Percentiles rank a stretch among this genome's conserved stretches.
Evolutionary conservation across 257 asterid genomes (phyloP).

Genomic region (Solanum piurae): DNA sequence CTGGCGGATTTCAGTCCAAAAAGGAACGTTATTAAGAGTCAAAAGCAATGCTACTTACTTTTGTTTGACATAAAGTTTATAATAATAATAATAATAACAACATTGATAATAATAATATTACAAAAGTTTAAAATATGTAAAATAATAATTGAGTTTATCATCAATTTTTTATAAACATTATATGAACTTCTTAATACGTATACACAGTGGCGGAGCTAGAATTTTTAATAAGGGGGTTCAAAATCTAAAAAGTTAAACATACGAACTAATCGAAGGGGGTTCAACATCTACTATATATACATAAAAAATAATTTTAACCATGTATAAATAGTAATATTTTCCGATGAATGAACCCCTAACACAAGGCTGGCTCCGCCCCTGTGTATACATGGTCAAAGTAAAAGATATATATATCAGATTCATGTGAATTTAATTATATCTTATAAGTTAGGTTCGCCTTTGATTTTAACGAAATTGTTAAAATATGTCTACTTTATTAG

Average conservation of each 20-base stretch:
- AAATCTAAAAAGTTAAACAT: too few relatives aligned
- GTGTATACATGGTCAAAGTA: background rate
- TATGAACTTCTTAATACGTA: background rate
- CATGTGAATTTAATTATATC: background rate
- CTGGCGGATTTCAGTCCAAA: background rate
- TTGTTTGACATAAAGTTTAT: background rate
- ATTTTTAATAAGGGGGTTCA: too few relatives aligned
- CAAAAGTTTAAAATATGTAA: background rate
- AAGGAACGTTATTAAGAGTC: background rate
- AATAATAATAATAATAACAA: background rate
- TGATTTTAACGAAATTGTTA: background rate
- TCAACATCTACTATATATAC: too few relatives aligned
- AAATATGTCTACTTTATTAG: background rate
- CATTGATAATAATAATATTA: too few relatives aligned
- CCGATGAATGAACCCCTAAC: too few relatives aligned
- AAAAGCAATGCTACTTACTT: background rate
- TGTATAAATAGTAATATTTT: too few relatives aligned
- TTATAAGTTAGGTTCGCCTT: too few relatives aligned
- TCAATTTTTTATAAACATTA: background rate
- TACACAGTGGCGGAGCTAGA: background rate
- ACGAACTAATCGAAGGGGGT: too few relatives aligned
- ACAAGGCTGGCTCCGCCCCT: too few relatives aligned
- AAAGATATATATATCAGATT: too few relatives aligned
- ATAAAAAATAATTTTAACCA: too few relatives aligned
- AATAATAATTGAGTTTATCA: background rate